Base-by-base conservation (phyloP, 176 grass and related monocot species). In the Bothriochloa decipiens region DNA sequence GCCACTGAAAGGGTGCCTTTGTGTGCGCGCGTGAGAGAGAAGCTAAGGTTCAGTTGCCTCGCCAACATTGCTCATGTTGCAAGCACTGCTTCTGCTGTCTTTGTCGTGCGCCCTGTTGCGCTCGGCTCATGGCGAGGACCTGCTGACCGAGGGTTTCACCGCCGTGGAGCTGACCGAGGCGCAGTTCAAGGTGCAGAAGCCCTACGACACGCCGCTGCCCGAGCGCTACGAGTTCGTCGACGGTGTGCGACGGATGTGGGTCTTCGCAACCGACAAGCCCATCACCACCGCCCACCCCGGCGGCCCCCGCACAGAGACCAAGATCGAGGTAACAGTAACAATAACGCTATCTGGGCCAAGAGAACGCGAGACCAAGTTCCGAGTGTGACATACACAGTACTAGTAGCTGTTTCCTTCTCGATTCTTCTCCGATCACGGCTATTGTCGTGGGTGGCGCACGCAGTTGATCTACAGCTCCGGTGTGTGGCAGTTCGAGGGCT, bases 401-500 rank as follows among this genome's bases (percentile, higher is more conserved):
- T 47, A 47, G 15, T 50, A 17, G 17, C 15, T 16, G 4, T 50
- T 50, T 17, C 14, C 1, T 50, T 50, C 15, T 50, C 47, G 4
- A 3, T 50, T 17, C 47, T 17, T 50, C 47, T 50, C 47, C 4
- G 47, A 50, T 17, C 14, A 50, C 15, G 15, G 4, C 15, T 14
- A 17, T 17, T 14, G 15, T 17, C 47, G 47, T 16, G 14, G 14
- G 47, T 20, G 6, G 18, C 20, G 2, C 53, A 0, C 7, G 23
- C 76, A 27, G 20, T 4, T 46, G 20, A 2, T 20, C 22, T 91
- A 91, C 75, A 70, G 10, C 29, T 65, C 49, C 29, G 87, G 83
- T 0, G 68, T 92, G 27, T 92, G 80, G 90, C 87, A 92, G 60
- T 92, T 92, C 58, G 74, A 84, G 77, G 87, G 87, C 1, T 65